A percentile compares a stretch with the other conserved stretches of the same genome.
These are phyloP conservation scores for Mediolabrus comicus DNA, from an alignment of 108 stramenopile species.

Conservation along the genomic window DNA sequence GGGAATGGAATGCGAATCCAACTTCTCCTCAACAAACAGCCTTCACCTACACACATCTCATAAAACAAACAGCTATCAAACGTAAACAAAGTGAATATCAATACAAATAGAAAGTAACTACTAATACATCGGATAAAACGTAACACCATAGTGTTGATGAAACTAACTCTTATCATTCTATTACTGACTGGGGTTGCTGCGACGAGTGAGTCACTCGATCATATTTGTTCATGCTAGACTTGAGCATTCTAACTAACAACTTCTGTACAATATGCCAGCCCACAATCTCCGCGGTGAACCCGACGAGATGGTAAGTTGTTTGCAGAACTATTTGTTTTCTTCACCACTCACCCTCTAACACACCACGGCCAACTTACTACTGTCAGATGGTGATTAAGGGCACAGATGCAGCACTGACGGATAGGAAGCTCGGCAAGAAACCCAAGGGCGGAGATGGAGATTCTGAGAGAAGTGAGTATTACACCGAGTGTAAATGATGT, in stretches of 20 bases:
- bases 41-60: background rate
- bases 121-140: background rate
- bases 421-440: too few relatives aligned
- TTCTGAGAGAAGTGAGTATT: too few relatives aligned
- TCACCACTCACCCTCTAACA: too few relatives aligned
- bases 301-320: background rate
- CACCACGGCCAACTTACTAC: too few relatives aligned
- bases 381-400: too few relatives aligned
- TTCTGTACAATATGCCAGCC: background rate
- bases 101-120: background rate
- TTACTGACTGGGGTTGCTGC: background rate
- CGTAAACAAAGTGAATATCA: background rate
- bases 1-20: too few relatives aligned
- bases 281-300: background rate
- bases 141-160: background rate
- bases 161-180: background rate
- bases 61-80: background rate
- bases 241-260: background rate
- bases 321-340: too few relatives aligned
- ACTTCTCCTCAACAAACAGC: background rate
- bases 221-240: background rate
- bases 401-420: too few relatives aligned
- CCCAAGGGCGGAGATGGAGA: too few relatives aligned
- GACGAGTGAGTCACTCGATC: background rate
- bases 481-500: too few relatives aligned